Percentiles rank a stretch among this genome's conserved stretches.
phyloP scores from a whole-genome alignment of 768 basidiomycete genomes.

The Ramaria sp. region DNA sequence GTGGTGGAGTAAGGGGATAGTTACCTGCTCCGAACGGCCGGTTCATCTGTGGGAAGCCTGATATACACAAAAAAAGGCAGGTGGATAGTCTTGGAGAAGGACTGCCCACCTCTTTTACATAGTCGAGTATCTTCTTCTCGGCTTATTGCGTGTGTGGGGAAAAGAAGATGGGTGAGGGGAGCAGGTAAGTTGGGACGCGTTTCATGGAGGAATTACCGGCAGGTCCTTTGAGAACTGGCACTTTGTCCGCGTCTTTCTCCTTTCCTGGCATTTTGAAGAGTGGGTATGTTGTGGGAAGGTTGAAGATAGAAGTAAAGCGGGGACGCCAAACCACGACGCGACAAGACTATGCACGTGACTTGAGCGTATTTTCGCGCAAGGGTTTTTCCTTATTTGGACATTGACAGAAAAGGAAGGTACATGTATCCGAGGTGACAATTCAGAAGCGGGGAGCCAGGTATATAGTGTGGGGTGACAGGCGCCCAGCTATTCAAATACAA shows the following conservation, averaged over 20 bases:
- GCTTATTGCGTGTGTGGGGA: conserved; percentile 27
- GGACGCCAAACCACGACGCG: too few relatives aligned
- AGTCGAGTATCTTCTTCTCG: conserved; percentile 66
- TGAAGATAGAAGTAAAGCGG: too few relatives aligned
- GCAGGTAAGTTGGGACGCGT: too few relatives aligned
- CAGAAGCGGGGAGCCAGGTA: too few relatives aligned
- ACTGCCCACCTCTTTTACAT: conserved; percentile 58
- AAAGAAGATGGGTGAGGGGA: not conserved
- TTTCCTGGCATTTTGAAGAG: conserved; percentile 18
- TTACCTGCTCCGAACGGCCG: conserved; percentile 72
- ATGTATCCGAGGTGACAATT: too few relatives aligned
- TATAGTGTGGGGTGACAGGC: too few relatives aligned
- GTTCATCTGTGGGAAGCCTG: conserved; percentile 53
- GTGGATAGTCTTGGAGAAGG: not conserved
- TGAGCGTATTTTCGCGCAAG: too few relatives aligned
- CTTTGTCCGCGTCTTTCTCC: conserved; percentile 17
- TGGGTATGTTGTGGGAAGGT: too few relatives aligned
- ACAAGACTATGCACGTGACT: too few relatives aligned
- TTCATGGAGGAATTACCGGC: conserved; percentile 36
- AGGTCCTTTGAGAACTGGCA: conserved; percentile 53
- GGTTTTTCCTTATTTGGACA: too few relatives aligned
- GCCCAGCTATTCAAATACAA: too few relatives aligned
- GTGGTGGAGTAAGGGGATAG: not conserved
- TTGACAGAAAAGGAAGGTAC: too few relatives aligned
- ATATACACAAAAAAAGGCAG: not conserved